Evolutionary conservation across 768 basidiomycete genomes (phyloP).

Genomic region (Amanita inopinata): DNA sequence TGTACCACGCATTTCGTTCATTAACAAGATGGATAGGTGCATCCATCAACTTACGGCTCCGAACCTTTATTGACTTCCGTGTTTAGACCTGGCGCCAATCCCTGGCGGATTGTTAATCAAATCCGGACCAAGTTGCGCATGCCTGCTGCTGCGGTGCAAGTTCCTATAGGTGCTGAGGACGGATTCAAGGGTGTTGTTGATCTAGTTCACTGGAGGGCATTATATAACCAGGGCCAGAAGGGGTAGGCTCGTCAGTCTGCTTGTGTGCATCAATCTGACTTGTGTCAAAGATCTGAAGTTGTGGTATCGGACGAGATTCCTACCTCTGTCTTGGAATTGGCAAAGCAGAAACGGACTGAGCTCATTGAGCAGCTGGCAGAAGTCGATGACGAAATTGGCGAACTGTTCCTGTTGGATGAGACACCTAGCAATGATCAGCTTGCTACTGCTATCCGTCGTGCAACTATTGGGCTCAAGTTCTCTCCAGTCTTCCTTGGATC

Average conservation of each 20-base stretch:
- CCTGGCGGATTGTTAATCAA: conserved; percentile 89
- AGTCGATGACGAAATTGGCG: conserved; percentile 92
- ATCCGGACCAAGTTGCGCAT: conserved; percentile 88
- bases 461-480: conserved; percentile 83
- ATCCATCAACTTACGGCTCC: conserved; percentile 7
- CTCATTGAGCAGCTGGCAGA: conserved; percentile 94
- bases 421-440: conserved; percentile 66
- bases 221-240: conserved; percentile 92
- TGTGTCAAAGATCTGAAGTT: conserved; percentile 55
- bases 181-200: conserved; percentile 89
- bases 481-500: conserved; percentile 96
- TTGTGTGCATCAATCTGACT: conserved; percentile 1
- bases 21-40: conserved; percentile 98
- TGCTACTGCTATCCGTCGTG: conserved; percentile 76
- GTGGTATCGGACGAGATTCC: conserved; percentile 87
- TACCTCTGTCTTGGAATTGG: conserved; percentile 57
- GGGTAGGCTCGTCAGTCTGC: conserved; percentile 49
- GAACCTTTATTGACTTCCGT: conserved; percentile 5
- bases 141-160: conserved; percentile 88
- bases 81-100: conserved; percentile 87
- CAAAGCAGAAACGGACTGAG: conserved; percentile 77
- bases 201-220: conserved; percentile 86
- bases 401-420: conserved; percentile 81
- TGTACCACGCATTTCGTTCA: conserved; percentile 91
- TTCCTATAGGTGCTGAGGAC: conserved; percentile 88